phyloP scores from a whole-genome alignment of 352 stramenopile species.

The Phytophthora pistaciae region DNA sequence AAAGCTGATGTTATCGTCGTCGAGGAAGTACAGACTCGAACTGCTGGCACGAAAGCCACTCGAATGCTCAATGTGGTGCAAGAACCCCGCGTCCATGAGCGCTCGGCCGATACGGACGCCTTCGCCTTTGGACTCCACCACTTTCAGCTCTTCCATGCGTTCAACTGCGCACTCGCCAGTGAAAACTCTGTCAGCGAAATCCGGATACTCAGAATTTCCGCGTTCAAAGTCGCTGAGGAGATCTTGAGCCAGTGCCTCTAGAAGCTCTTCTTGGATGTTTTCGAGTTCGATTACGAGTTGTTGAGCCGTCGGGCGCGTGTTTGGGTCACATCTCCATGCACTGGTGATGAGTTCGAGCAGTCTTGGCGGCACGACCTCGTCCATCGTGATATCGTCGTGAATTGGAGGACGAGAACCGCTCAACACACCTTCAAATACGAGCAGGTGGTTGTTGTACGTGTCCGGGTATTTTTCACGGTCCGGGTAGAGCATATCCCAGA shows the following conservation, averaged over 20 bases:
- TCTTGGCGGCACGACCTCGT: slow-evolving; percentile 32
- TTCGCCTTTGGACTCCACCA: slow-evolving; percentile 36
- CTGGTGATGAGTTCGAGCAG: slow-evolving; percentile 61
- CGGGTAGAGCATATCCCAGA: slow-evolving; percentile 79
- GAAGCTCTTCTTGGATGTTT: slow-evolving; percentile 59
- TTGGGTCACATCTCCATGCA: slow-evolving; percentile 58
- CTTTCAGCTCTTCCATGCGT: slow-evolving; percentile 38
- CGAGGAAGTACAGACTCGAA: slow-evolving; percentile 49
- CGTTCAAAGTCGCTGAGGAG: slow-evolving; percentile 42
- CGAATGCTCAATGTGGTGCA: slow-evolving; percentile 54
- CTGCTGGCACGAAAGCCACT: slow-evolving; percentile 32
- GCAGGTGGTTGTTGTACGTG: slow-evolving; percentile 47
- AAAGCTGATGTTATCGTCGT: slow-evolving; percentile 46
- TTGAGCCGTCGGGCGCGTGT: slow-evolving; percentile 24
- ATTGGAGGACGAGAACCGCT: slow-evolving; percentile 49
- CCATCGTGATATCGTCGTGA: slow-evolving; percentile 6
- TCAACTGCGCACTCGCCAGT: slow-evolving; percentile 33
- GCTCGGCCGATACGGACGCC: slow-evolving; percentile 53
- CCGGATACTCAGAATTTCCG: neutral
- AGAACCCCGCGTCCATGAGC: slow-evolving; percentile 66
- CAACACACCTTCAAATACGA: slow-evolving; percentile 57
- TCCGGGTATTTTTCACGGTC: slow-evolving; percentile 52
- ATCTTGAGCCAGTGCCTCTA: slow-evolving; percentile 46
- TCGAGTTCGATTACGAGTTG: slow-evolving; percentile 55
- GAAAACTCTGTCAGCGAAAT: slow-evolving; percentile 30